Evolutionary conservation across 164 flowering plant species (phyloP).

Genomic region (Macadamia tetraphylla): DNA sequence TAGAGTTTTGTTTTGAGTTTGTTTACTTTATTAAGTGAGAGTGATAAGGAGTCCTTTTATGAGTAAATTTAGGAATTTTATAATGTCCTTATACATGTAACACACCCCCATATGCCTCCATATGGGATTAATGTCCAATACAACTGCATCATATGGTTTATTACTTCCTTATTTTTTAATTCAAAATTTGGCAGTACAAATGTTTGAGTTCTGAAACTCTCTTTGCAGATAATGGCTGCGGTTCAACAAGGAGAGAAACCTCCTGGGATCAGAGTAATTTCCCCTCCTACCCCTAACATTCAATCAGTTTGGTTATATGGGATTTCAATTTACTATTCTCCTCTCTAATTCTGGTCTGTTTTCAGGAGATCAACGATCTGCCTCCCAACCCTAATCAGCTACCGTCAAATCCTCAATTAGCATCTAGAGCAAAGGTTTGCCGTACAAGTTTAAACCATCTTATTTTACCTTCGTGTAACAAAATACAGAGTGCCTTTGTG

Average conservation of each 20-base stretch:
- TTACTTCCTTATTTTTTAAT: not conserved
- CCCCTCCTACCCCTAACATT: not conserved
- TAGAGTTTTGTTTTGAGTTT: too few relatives aligned
- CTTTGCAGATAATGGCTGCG: slow-evolving; percentile 82
- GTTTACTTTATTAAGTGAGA: too few relatives aligned
- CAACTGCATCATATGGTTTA: not conserved
- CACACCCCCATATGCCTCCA: too few relatives aligned
- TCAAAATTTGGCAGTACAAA: not conserved
- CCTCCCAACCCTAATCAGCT: slow-evolving; percentile 95
- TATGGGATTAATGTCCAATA: too few relatives aligned
- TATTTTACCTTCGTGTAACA: too few relatives aligned
- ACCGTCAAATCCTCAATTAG: slow-evolving; percentile 66
- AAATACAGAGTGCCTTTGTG: too few relatives aligned
- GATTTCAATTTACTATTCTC: not conserved
- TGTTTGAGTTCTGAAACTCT: slow-evolving; percentile 1
- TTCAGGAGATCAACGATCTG: slow-evolving; percentile 81
- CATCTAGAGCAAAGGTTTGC: slow-evolving; percentile 71
- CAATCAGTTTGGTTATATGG: slow-evolving; percentile 4
- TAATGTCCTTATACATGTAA: too few relatives aligned
- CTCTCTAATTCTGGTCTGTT: slow-evolving; percentile 8
- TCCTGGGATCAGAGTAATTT: slow-evolving; percentile 51
- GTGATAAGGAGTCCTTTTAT: too few relatives aligned
- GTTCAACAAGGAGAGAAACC: slow-evolving; percentile 91
- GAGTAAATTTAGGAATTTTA: too few relatives aligned
- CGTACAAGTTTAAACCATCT: not conserved